Evolutionary conservation across 352 stramenopile species (phyloP).

Genomic region (Pythium sukuiense): DNA sequence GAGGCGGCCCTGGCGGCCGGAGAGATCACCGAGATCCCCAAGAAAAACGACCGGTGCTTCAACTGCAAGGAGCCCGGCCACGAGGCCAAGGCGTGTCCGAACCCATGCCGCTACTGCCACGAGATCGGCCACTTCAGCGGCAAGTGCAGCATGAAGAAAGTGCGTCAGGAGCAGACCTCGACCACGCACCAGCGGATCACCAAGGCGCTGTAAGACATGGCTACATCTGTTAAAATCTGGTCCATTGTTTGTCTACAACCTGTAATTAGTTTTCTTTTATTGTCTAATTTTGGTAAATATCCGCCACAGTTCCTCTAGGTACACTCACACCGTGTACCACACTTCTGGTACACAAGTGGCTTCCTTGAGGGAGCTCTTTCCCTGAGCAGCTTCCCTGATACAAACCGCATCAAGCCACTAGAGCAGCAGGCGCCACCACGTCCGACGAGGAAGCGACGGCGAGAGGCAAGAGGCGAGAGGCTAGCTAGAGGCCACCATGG

Average conservation of each 20-base stretch:
- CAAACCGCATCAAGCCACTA: background rate
- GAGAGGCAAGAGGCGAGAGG: background rate
- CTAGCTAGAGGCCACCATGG: constrained; percentile 32
- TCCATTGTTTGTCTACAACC: background rate
- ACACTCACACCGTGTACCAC: constrained; percentile 4
- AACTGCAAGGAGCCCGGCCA: constrained; percentile 86
- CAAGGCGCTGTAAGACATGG: constrained; percentile 45
- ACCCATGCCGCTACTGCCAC: constrained; percentile 84
- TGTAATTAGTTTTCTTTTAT: background rate
- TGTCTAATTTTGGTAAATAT: constrained; percentile 3
- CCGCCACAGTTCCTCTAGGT: background rate
- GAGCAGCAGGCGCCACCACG: too few relatives aligned
- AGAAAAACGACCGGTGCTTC: constrained; percentile 61
- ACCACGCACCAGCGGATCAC: constrained; percentile 55
- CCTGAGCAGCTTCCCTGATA: constrained; percentile 1
- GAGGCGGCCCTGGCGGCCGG: constrained; percentile 45
- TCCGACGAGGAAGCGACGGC: background rate
- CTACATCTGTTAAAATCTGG: background rate
- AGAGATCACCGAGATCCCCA: constrained; percentile 48
- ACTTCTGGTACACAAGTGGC: constrained; percentile 24
- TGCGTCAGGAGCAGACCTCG: constrained; percentile 46
- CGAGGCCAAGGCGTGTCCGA: constrained; percentile 70
- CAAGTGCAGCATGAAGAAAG: constrained; percentile 66
- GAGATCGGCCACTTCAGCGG: constrained; percentile 71
- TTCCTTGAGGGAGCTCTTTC: constrained; percentile 12